Evolutionary conservation across 208 protist species (phyloP), one percentile per base, ranked within the genome.

Genomic region (Novymonas esmeraldas): DNA sequence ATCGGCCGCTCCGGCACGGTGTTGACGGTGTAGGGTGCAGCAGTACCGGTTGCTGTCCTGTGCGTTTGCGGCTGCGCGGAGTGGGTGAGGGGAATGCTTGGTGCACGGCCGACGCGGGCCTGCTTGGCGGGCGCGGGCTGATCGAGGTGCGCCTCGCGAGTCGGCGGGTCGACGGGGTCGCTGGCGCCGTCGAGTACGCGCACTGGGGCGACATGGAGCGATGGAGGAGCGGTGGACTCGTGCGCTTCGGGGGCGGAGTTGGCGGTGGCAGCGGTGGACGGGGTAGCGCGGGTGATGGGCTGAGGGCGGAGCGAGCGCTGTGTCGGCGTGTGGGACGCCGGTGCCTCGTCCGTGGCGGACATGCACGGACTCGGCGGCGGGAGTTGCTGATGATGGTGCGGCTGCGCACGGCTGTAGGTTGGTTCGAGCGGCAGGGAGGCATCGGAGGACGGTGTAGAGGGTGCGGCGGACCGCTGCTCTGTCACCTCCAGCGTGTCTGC

Each of bases 311-410:
- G 16, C 1, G 29, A 9, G 10, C 45, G 22, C 13, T 56, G 54
- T 4, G 2, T 16, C 0, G 52, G 45, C 5, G 64, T 63, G 41
- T 34, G 33, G 6, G 54, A 56, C 5, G 41, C 34, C 3, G 64
- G 42, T n/a, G 33, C 49, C n/a, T 70, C 55, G 11, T 46, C 4
- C 44, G 61, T 38, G 29, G 48, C 20, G 2, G 34, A 63, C n/a
- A 63, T 26, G 33, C 31, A 56, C 0, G 55, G 55, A 3, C 39
- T 70, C 1, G 42, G 64, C 36, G 42, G 64, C 36, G 31, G 64
- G 13, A 11, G 22, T 38, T 39, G 7, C 0, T 46, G n/a, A 2
- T 18, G 33, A 13, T 54, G 39, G 46, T 58, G 57, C 0, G 46
- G 57, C 22, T 52, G 55, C 0, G 55, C 44, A 34, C 36, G 56